phyloP scores from a whole-genome alignment of 2,329 filamentous ascomycete species.

The Xylaria sp. region DNA sequence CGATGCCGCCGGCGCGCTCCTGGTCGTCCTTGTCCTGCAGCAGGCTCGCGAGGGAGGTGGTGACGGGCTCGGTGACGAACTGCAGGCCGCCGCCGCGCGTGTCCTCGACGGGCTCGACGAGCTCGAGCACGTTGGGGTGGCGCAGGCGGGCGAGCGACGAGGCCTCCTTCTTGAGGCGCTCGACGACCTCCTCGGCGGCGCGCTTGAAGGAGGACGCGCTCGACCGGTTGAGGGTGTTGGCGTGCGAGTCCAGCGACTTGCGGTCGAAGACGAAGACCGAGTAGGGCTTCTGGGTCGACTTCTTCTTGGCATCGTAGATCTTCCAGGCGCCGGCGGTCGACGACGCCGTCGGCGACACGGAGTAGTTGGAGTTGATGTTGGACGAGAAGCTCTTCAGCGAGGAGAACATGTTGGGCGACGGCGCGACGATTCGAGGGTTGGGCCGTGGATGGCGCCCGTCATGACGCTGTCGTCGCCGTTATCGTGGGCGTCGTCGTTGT shows the following conservation, averaged over 20 bases:
- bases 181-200: constrained; percentile 85
- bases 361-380: constrained; percentile 94
- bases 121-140: constrained; percentile 90
- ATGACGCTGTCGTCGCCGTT: constrained; percentile 37
- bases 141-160: constrained; percentile 87
- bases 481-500: not conserved
- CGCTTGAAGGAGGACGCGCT: constrained; percentile 78
- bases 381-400: constrained; percentile 92
- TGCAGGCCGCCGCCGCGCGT: constrained; percentile 90
- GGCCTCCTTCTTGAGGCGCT: constrained; percentile 91
- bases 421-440: constrained; percentile 16
- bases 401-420: constrained; percentile 79
- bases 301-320: constrained; percentile 97
- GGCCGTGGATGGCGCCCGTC: constrained; percentile 42
- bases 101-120: constrained; percentile 95
- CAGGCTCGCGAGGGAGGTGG: constrained; percentile 84
- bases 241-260: constrained; percentile 80
- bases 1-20: constrained; percentile 74
- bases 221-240: constrained; percentile 69
- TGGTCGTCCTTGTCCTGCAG: constrained; percentile 90
- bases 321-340: constrained; percentile 93
- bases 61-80: constrained; percentile 94
- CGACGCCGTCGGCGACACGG: constrained; percentile 78
- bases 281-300: constrained; percentile 87
- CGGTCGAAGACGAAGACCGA: constrained; percentile 96